Conservation (phyloP, 495 filamentous ascomycete genomes). For the Aspergillus bridgeri region DNA sequence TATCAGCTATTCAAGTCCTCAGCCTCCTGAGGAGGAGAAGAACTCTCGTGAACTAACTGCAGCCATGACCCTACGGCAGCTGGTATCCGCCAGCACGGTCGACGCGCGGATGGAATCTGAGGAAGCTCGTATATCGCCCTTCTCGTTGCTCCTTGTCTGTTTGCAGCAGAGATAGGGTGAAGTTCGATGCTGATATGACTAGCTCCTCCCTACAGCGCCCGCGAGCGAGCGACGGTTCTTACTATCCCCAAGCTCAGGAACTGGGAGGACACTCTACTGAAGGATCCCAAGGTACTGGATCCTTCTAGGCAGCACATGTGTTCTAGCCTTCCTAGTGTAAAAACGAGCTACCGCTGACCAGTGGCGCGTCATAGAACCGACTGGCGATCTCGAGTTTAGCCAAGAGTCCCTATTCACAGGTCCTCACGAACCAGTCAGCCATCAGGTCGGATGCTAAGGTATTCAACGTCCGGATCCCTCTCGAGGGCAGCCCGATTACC, state of each 20-base stretch:
- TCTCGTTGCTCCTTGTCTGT: conserved; percentile 1
- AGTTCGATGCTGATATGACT: conserved; percentile 1
- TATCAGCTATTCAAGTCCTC: not conserved
- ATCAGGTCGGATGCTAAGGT: conserved; percentile 63
- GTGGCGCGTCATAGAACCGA: conserved; percentile 41
- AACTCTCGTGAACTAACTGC: not conserved
- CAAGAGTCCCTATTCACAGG: conserved; percentile 49
- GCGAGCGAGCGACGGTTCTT: conserved; percentile 13
- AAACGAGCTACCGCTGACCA: not conserved
- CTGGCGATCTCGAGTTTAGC: conserved; percentile 68
- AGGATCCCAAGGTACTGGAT: conserved; percentile 17
- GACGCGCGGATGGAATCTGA: not conserved
- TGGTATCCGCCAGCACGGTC: not conserved
- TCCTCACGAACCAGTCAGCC: conserved; percentile 49
- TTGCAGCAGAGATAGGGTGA: not conserved
- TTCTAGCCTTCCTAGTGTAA: not conserved
- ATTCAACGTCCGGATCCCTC: conserved; percentile 78
- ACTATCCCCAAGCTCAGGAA: conserved; percentile 12
- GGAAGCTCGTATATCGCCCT: conserved; percentile 7
- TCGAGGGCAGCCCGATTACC: conserved; percentile 80
- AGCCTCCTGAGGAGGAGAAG: not conserved
- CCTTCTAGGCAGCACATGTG: not conserved
- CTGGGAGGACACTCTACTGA: conserved; percentile 23
- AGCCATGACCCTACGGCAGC: not conserved
- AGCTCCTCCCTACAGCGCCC: conserved; percentile 19